Evolutionary conservation across 352 stramenopile genomes (phyloP), one percentile per base, ranked within the genome.

Genomic region (Hyphochytrium catenoides): DNA sequence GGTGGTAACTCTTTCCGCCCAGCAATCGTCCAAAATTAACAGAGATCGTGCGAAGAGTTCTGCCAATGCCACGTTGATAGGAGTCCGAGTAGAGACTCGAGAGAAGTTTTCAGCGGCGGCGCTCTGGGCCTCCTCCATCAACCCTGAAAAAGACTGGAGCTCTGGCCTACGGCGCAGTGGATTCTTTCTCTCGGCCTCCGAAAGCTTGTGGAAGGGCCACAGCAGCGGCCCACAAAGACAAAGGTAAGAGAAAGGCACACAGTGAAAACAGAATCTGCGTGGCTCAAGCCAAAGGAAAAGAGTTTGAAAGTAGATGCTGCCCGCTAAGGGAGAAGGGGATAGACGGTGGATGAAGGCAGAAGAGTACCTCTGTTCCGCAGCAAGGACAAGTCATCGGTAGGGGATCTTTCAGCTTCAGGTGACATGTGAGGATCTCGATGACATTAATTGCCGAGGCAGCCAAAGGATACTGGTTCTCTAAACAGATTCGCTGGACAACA

Each of bases 401-500:
- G 17, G 59, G 59, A 36, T 67, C 54, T 41, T 75, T 72, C 8
- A 73, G 44, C 39, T 73, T 71, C 17, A 75, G 49, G 32, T 72
- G 62, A 23, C 62, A 61, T 26, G 73, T 44, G 34, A 75, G 41
- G 48, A 72, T 63, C 43, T 75, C 59, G 26, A 72, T 47, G 32
- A 75, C 36, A 31, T 75, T 72, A 18, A 75, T 34, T 5, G 59
- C 57, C 19, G 53, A 66, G 26, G 73, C 35, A 22, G 57, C 72
- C 8, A 75, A 54, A 1, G 62, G 62, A 36, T 72, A 74, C n/a
- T 56, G 57, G 35, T 74, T 74, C 20, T 74, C 62, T 9, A 54
- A 50, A 32, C 70, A 43, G 42, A 74, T 67, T 25, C 62, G 59
- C 62, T 74, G 34, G 24, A 43, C 11, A 11, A 26, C 12, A 45